Conservation (phyloP, 306 rosid genomes). For the Ochetophila trinervis region DNA sequence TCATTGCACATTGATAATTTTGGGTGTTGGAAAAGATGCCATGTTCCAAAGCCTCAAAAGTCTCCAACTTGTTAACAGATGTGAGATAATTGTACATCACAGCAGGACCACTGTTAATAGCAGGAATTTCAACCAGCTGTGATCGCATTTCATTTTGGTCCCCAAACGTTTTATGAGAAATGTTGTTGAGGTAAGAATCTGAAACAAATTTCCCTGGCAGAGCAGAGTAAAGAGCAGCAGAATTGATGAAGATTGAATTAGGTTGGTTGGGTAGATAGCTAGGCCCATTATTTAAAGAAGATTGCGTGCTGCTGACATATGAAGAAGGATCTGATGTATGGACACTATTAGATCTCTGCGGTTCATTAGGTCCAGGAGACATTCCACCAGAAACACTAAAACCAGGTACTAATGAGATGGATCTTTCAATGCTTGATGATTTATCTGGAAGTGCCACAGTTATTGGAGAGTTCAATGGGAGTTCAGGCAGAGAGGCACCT, state of each 20-base stretch:
- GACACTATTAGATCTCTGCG: conserved; percentile 48
- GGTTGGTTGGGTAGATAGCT: conserved; percentile 32
- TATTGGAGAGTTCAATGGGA: conserved; percentile 65
- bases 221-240: conserved; percentile 36
- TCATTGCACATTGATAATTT: conserved; percentile 36
- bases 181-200: conserved; percentile 32
- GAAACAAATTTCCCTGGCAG: conserved; percentile 36
- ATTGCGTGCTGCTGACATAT: conserved; percentile 25
- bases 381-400: conserved; percentile 41
- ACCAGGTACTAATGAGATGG: conserved; percentile 87
- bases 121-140: conserved; percentile 33
- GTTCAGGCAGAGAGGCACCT: conserved; percentile 91
- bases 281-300: conserved; percentile 35
- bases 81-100: conserved; percentile 31
- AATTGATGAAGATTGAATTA: conserved; percentile 31
- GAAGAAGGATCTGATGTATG: conserved; percentile 42
- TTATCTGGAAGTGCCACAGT: conserved; percentile 78
- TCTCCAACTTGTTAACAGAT: conserved; percentile 26
- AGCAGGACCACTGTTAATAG: conserved; percentile 24
- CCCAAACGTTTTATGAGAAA: conserved; percentile 29
- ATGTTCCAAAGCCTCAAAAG: conserved; percentile 38
- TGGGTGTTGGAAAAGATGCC: conserved; percentile 23
- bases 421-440: conserved; percentile 58
- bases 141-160: conserved; percentile 34
- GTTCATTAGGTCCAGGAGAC: conserved; percentile 42